These are phyloP conservation scores for Heimioporus sp. DNA, from an alignment of 768 basidiomycete genomes.

Conservation along the genomic window DNA sequence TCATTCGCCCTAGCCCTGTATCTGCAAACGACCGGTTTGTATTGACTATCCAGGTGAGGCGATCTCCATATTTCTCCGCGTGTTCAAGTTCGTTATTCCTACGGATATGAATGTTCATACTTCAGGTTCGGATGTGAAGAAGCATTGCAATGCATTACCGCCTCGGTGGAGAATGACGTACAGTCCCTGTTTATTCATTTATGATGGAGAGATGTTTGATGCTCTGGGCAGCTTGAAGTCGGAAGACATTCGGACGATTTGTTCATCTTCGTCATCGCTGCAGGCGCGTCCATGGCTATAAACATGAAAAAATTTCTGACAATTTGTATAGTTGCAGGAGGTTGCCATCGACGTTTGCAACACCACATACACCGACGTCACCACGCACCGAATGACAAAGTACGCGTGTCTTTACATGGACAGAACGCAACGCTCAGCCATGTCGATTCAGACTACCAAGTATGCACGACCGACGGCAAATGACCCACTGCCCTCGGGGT, in stretches of 20 bases:
- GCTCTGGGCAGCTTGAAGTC: constrained; percentile 57
- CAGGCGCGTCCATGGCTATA: constrained; percentile 42
- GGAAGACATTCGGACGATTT: constrained; percentile 66
- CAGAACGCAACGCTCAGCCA: neutral
- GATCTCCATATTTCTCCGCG: too few relatives aligned
- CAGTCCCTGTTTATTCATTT: constrained; percentile 55
- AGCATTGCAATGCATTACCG: constrained; percentile 63
- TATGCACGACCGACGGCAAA: constrained; percentile 19
- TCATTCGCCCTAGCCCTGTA: too few relatives aligned
- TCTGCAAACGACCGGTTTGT: constrained; percentile 60
- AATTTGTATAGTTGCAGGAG: constrained; percentile 50
- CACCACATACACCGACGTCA: neutral
- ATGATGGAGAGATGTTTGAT: constrained; percentile 76
- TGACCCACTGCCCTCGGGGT: constrained; percentile 40
- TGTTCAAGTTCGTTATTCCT: neutral
- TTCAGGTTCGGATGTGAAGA: constrained; percentile 46
- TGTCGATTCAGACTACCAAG: constrained; percentile 43
- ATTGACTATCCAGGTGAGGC: constrained; percentile 65
- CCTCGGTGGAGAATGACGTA: constrained; percentile 58
- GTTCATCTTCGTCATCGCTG: constrained; percentile 74
- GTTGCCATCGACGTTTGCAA: constrained; percentile 58
- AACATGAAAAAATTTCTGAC: too few relatives aligned
- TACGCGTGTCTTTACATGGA: neutral
- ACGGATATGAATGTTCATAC: constrained; percentile 32
- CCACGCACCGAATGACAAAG: neutral